Evolutionary conservation across 2,329 filamentous ascomycete genomes (phyloP), one percentile per base, ranked within the genome.

Genomic region (Epichloe amarillans): DNA sequence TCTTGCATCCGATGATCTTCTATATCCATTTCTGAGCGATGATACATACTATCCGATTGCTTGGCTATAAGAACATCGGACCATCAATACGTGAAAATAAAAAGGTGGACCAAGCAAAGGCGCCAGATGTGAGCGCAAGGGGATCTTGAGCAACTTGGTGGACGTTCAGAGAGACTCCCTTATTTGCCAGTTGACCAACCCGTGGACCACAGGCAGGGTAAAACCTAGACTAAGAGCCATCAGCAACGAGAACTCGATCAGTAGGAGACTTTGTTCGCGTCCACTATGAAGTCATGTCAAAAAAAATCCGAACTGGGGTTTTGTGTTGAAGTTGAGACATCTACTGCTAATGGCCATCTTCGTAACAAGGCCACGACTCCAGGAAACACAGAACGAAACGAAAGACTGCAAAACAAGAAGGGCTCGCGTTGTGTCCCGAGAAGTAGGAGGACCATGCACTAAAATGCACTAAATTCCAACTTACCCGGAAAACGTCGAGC

Each of bases 1-100:
- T 73, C 71, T 44, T 64, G 61, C 67, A 72, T 71, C 39, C 64
- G 66, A 54, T 70, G 66, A 46, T 75, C 71, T 42, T 70, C 69
- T 45, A 64, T 62, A 47, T 73, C 72, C 67, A 71, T 70, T 51
- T 58, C 51, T 39, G 61, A 56, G 54, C 62, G 51, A 35, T 50
- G 51, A 33, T 57, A 52, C 55, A 59, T 55, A 19, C 35, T 35
- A 39, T 12, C 38, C 19, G 10, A 26, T 39, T 37, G 17, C 36
- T 35, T 17, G 21, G n/a, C 12, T 21, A 19, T 3, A 11, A 23
- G 43, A 23, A 38, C 17, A 40, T 17, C n/a, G 15, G 38, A 30
- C 26, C 45, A 36, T 42, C 17, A 30, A 23, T 15, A 15, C 19
- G 15, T 43, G 21, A 21, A 40, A 33, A 33, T 6, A 12, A 14